phyloP scores from a whole-genome alignment of 306 rosid species.

The Lithocarpus polystachyus region DNA sequence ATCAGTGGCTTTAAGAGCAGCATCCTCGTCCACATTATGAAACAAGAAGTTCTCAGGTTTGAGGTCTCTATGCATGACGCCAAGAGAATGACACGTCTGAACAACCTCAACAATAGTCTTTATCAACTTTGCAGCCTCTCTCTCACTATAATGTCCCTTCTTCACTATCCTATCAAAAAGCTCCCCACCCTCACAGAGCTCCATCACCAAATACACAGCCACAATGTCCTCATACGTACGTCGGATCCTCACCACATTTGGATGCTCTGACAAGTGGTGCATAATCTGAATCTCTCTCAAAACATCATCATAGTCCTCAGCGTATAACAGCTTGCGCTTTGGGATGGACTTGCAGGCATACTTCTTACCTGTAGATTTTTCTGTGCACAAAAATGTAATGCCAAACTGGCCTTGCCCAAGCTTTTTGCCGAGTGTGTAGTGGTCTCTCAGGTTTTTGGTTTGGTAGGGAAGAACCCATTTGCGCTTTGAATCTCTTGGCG shows the following conservation, averaged over 20 bases:
- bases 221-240: constrained; percentile 42
- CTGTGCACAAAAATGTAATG: constrained; percentile 39
- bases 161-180: constrained; percentile 50
- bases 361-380: constrained; percentile 17
- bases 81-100: constrained; percentile 52
- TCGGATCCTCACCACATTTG: constrained; percentile 42
- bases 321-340: constrained; percentile 42
- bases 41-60: constrained; percentile 56
- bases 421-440: constrained; percentile 40
- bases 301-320: constrained; percentile 56
- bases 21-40: constrained; percentile 46
- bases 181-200: constrained; percentile 53
- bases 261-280: constrained; percentile 49
- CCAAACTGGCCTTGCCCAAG: constrained; percentile 65
- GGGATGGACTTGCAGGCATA: constrained; percentile 59
- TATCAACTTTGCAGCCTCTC: constrained; percentile 40
- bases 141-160: constrained; percentile 57
- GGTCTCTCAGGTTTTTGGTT: constrained; percentile 31
- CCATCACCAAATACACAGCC: constrained; percentile 57
- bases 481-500: constrained; percentile 28
- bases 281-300: constrained; percentile 68
- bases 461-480: constrained; percentile 44
- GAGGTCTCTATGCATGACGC: constrained; percentile 60
- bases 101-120: constrained; percentile 51
- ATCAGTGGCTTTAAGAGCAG: constrained; percentile 51